phyloP scores from a whole-genome alignment of 2,329 filamentous ascomycete species.

The Xylariomycetidae sp. region DNA sequence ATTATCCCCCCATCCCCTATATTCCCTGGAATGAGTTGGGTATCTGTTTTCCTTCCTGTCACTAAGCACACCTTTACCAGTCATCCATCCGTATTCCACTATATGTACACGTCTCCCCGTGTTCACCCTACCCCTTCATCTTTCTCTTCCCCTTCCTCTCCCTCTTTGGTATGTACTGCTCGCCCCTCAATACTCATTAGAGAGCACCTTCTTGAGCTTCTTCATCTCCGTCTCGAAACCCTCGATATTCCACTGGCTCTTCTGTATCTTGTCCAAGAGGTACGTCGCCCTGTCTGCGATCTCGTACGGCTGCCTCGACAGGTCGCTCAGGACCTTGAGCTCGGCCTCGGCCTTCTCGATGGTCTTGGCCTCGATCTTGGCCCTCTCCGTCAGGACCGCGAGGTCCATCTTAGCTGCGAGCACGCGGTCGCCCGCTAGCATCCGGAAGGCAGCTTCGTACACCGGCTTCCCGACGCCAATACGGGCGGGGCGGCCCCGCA shows the following conservation, averaged over 20 bases:
- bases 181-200: constrained; percentile 27
- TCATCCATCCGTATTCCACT: too few relatives aligned
- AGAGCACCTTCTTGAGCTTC: constrained; percentile 65
- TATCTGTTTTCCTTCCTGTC: too few relatives aligned
- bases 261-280: constrained; percentile 67
- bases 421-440: constrained; percentile 66
- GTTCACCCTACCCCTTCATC: too few relatives aligned
- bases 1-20: too few relatives aligned
- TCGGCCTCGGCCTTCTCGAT: constrained; percentile 80
- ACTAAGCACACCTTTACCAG: too few relatives aligned
- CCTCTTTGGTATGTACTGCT: constrained; percentile 1
- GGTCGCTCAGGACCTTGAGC: constrained; percentile 61
- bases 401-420: constrained; percentile 71
- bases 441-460: constrained; percentile 78
- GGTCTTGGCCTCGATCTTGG: constrained; percentile 65
- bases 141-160: neutral
- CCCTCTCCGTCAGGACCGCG: constrained; percentile 62
- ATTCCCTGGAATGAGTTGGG: too few relatives aligned
- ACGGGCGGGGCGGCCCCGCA: constrained; percentile 70
- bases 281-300: constrained; percentile 63
- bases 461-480: constrained; percentile 83
- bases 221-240: constrained; percentile 69
- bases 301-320: constrained; percentile 69
- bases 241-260: constrained; percentile 71
- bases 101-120: too few relatives aligned